Conservation (phyloP, 768 basidiomycete genomes). For the Mycena rosella region DNA sequence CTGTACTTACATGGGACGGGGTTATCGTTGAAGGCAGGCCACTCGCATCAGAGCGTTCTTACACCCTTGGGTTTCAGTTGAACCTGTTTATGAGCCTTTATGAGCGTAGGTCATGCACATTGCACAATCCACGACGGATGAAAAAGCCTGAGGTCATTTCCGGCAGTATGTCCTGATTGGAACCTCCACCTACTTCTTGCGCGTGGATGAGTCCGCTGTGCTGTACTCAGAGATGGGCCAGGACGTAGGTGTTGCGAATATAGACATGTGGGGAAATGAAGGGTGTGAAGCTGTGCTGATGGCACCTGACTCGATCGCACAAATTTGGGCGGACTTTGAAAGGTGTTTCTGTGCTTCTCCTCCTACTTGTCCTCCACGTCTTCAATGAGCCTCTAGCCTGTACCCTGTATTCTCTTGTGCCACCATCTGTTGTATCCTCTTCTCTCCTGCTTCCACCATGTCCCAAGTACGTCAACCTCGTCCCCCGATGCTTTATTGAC, state of each 20-base stretch:
- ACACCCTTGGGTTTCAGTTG: too few species aligned
- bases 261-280: background rate
- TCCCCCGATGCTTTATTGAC: slow-evolving; percentile 4
- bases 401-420: slow-evolving; percentile 12
- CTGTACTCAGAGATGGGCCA: too few species aligned
- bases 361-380: background rate
- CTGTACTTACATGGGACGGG: too few species aligned
- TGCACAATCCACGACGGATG: too few species aligned
- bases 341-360: background rate
- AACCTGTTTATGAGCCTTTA: too few species aligned
- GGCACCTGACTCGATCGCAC: slow-evolving; percentile 5
- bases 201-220: too few species aligned
- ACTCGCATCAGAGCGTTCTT: too few species aligned
- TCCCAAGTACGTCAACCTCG: slow-evolving; percentile 22
- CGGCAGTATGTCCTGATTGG: background rate
- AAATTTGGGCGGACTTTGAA: slow-evolving; percentile 32
- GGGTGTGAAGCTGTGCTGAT: too few species aligned
- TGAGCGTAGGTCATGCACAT: too few species aligned
- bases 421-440: slow-evolving; percentile 24
- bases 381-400: slow-evolving; percentile 29
- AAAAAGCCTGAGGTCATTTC: too few species aligned
- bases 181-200: slow-evolving; percentile 3
- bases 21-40: too few species aligned
- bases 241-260: background rate
- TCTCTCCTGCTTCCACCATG: slow-evolving; percentile 21